Conservation (phyloP, 2,329 filamentous ascomycete genomes). For the Cytospora paraplurivora region DNA sequence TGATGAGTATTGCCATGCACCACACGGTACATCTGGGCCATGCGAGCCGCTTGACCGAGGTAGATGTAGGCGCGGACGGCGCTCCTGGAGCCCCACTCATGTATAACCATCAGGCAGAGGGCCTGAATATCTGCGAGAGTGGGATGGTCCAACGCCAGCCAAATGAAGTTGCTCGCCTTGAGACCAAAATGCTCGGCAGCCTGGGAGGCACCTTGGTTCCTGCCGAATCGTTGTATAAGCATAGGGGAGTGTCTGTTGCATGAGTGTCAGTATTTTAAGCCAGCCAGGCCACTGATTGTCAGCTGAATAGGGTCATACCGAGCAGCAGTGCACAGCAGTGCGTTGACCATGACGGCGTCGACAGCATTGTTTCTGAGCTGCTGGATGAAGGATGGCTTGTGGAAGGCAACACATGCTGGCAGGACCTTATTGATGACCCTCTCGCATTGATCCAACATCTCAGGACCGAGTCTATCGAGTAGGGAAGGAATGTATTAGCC, state of each 20-base stretch:
- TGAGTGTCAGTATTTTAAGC: constrained; percentile 10
- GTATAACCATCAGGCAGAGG: constrained; percentile 61
- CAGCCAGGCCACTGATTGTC: not conserved
- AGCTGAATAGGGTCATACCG: constrained; percentile 49
- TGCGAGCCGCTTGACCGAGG: constrained; percentile 63
- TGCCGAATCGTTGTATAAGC: constrained; percentile 61
- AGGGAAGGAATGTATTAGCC: constrained; percentile 7
- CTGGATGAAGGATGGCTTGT: constrained; percentile 63
- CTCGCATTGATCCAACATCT: constrained; percentile 61
- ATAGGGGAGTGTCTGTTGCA: constrained; percentile 53
- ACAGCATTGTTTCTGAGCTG: constrained; percentile 60
- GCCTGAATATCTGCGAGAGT: constrained; percentile 63
- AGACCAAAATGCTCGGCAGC: constrained; percentile 62
- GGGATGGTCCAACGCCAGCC: constrained; percentile 60
- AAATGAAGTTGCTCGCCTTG: constrained; percentile 60
- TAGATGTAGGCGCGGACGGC: constrained; percentile 65
- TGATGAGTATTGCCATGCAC: constrained; percentile 56
- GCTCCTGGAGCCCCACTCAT: constrained; percentile 64
- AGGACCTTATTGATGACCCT: constrained; percentile 63
- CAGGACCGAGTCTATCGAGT: constrained; percentile 52
- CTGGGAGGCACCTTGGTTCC: constrained; percentile 48
- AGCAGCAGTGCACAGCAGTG: constrained; percentile 58
- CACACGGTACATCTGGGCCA: constrained; percentile 66
- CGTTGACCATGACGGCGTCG: constrained; percentile 59
- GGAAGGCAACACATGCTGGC: constrained; percentile 63